A percentile compares a stretch with the other conserved stretches of the same genome.
Evolutionary conservation across 108 stramenopile species (phyloP).

Genomic region (Skeletonema marinoi): DNA sequence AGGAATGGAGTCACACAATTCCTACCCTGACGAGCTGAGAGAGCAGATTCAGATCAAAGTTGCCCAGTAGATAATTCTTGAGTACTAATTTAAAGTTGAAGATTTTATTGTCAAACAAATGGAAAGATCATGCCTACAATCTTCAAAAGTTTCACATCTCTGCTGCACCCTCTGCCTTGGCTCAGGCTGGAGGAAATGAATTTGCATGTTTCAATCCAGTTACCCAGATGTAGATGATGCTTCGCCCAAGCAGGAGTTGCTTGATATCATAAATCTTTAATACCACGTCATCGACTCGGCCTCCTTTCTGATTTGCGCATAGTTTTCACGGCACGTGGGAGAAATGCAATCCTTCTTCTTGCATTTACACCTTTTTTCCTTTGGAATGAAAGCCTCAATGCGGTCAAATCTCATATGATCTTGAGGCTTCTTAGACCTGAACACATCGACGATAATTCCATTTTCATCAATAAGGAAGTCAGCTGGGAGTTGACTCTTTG

Average conservation of each 20-base stretch:
- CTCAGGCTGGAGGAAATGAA: not conserved
- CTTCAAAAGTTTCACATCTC: no score
- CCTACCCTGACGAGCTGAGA: no score
- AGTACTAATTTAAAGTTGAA: no score
- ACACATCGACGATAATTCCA: slow-evolving; percentile 12
- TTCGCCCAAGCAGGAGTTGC: not conserved
- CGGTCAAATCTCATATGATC: slow-evolving; percentile 8
- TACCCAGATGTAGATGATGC: not conserved
- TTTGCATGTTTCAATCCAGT: not conserved
- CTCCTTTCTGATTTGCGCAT: not conserved
- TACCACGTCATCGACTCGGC: not conserved
- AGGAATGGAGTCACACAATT: no score
- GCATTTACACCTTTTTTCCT: no score
- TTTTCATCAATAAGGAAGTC: slow-evolving; percentile 15
- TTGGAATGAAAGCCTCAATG: not conserved
- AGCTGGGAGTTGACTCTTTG: slow-evolving; percentile 2
- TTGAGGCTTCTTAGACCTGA: not conserved
- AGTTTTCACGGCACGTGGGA: not conserved
- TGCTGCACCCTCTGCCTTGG: no score
- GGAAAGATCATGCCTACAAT: no score
- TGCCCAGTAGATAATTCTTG: no score
- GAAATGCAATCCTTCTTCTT: no score
- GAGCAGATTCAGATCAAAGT: no score
- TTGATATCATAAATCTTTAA: not conserved
- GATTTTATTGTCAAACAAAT: no score